Evolutionary conservation across 192 early-diverging fungal genomes (phyloP).

Genomic region (Gaertneriomyces sp.): DNA sequence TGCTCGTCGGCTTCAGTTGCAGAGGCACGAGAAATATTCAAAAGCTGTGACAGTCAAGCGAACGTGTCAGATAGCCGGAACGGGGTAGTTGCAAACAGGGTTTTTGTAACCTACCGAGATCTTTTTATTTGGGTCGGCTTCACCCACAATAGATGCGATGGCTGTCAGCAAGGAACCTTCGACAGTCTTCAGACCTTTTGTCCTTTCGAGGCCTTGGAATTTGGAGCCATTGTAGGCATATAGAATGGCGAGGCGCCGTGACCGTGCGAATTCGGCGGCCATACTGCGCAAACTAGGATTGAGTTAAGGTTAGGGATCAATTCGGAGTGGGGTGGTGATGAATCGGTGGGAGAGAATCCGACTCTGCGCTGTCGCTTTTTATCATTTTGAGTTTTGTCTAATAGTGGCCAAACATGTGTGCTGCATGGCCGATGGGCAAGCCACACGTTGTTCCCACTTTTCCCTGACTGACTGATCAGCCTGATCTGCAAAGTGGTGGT

Average conservation of each 20-base stretch:
- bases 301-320: no score
- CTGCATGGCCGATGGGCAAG: no score
- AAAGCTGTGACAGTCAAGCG: constrained; percentile 22
- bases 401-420: no score
- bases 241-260: constrained; percentile 34
- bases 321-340: no score
- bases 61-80: constrained; percentile 2
- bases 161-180: constrained; percentile 39
- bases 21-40: constrained; percentile 46
- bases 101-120: constrained; percentile 29
- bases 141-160: constrained; percentile 36
- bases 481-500: no score
- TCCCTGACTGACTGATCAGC: no score
- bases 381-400: no score
- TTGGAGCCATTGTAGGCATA: constrained; percentile 46
- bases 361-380: no score
- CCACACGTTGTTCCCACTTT: no score
- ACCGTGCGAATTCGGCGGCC: not conserved
- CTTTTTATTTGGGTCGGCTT: constrained; percentile 22
- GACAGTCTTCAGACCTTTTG: constrained; percentile 43
- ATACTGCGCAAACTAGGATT: no score
- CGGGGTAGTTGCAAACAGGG: not conserved
- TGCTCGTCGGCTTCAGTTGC: constrained; percentile 97
- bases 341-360: no score
- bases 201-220: constrained; percentile 43